A percentile compares a stretch with the other conserved stretches of the same genome.
phyloP scores from a whole-genome alignment of 139 green algal species.

The Coelastrella sp. region DNA sequence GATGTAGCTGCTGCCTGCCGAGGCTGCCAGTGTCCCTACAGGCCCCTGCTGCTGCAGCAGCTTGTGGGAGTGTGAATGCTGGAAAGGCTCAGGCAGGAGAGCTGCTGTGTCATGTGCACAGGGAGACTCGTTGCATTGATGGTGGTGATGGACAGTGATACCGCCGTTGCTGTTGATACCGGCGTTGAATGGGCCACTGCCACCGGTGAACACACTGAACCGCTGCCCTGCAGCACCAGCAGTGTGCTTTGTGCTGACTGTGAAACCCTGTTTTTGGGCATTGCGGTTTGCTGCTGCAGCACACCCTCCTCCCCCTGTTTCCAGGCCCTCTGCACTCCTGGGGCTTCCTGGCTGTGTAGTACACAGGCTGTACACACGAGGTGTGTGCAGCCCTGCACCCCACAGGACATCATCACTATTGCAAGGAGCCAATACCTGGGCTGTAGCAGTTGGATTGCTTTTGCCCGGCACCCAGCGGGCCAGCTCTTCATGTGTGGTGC shows the following conservation, averaged over 20 bases:
- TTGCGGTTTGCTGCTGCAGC: conserved; percentile 1
- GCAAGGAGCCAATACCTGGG: not conserved
- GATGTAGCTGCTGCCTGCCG: not conserved
- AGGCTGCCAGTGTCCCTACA: not conserved
- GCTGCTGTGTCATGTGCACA: not conserved
- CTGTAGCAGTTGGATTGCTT: too few relatives aligned
- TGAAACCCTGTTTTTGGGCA: not conserved
- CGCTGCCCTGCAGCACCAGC: not conserved
- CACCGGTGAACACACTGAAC: not conserved
- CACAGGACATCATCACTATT: not conserved
- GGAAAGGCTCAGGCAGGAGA: not conserved
- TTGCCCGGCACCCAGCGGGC: not conserved
- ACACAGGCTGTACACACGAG: not conserved
- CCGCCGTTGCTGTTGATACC: conserved; percentile 32
- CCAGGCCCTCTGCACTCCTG: not conserved
- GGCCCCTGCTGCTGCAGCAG: not conserved
- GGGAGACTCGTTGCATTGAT: not conserved
- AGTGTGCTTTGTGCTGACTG: not conserved
- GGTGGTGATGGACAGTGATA: not conserved
- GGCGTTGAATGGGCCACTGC: conserved; percentile 9
- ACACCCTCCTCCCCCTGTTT: not conserved
- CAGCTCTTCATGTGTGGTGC: not conserved
- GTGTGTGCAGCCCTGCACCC: conserved; percentile 18
- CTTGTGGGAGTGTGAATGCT: not conserved
- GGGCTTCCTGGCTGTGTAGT: not conserved